Conservation (phyloP, 805 yeast species). For the Candida boidinii region DNA sequence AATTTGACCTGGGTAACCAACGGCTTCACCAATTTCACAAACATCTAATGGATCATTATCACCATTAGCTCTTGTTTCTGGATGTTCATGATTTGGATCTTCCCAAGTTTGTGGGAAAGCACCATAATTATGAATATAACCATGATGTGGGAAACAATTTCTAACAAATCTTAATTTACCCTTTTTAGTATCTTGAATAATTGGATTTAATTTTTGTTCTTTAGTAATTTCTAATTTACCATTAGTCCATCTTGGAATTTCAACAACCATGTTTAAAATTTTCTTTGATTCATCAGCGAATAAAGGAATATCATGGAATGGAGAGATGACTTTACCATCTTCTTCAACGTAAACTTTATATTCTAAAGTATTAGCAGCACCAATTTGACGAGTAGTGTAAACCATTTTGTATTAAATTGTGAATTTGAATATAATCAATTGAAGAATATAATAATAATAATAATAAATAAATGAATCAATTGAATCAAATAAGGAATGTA, state of each 20-base stretch:
- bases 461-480: no score
- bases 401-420: no score
- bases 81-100: conserved; percentile 55
- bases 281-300: conserved; percentile 91
- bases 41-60: conserved; percentile 86
- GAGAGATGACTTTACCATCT: conserved; percentile 90
- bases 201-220: conserved; percentile 81
- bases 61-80: conserved; percentile 64
- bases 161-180: conserved; percentile 93
- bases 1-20: conserved; percentile 63
- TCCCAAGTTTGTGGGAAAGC: conserved; percentile 96
- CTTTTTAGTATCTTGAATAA: conserved; percentile 94
- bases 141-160: conserved; percentile 98
- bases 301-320: conserved; percentile 91
- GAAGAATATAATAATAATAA: no score
- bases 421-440: background rate
- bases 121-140: conserved; percentile 97
- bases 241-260: conserved; percentile 97
- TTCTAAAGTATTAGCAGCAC: conserved; percentile 92
- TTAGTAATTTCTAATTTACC: conserved; percentile 94
- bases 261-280: conserved; percentile 74
- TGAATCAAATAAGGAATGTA: no score
- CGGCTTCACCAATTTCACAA: conserved; percentile 68
- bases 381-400: conserved; percentile 86
- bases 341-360: conserved; percentile 86